phyloP scores from a whole-genome alignment of 352 stramenopile genomes.

The Globisporangium perplexum region DNA sequence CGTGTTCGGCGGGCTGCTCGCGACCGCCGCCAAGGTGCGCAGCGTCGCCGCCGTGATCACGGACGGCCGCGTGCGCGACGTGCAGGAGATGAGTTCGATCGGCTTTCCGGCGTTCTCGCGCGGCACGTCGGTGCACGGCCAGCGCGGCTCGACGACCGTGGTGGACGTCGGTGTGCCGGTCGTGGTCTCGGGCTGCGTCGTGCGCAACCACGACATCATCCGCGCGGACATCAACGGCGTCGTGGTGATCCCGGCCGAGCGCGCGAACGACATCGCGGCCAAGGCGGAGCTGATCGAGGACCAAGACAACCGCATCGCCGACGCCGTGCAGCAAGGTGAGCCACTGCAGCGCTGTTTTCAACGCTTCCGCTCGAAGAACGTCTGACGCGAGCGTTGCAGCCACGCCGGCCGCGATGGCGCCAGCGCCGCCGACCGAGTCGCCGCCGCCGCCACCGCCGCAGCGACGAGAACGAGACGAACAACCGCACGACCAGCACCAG shows the following conservation, averaged over 20 bases:
- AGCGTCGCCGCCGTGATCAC: slow-evolving; percentile 64
- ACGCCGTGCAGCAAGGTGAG: slow-evolving; percentile 77
- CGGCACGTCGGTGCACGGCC: slow-evolving; percentile 71
- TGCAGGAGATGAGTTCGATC: slow-evolving; percentile 66
- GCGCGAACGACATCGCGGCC: slow-evolving; percentile 57
- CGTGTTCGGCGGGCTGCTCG: slow-evolving; percentile 69
- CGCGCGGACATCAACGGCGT: slow-evolving; percentile 80
- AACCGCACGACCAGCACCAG: not conserved
- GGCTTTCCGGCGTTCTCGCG: slow-evolving; percentile 63
- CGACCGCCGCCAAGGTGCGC: slow-evolving; percentile 63
- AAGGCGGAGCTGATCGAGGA: slow-evolving; percentile 77
- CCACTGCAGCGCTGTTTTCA: slow-evolving; percentile 69
- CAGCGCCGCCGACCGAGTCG: too few species aligned
- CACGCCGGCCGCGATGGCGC: not conserved
- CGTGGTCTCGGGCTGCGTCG: slow-evolving; percentile 66
- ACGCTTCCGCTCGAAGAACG: slow-evolving; percentile 68
- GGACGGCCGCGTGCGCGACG: slow-evolving; percentile 66
- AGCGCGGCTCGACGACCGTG: slow-evolving; percentile 49
- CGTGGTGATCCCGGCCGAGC: slow-evolving; percentile 68
- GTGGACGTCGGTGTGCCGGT: slow-evolving; percentile 65
- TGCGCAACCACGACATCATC: slow-evolving; percentile 77
- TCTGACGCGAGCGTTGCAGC: slow-evolving; percentile 28
- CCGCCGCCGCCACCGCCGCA: not conserved
- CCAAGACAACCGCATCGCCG: slow-evolving; percentile 70
- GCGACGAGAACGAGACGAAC: not conserved